phyloP scores from a whole-genome alignment of 73 alveolate genomes.

The Paramecium sexaurelia region DNA sequence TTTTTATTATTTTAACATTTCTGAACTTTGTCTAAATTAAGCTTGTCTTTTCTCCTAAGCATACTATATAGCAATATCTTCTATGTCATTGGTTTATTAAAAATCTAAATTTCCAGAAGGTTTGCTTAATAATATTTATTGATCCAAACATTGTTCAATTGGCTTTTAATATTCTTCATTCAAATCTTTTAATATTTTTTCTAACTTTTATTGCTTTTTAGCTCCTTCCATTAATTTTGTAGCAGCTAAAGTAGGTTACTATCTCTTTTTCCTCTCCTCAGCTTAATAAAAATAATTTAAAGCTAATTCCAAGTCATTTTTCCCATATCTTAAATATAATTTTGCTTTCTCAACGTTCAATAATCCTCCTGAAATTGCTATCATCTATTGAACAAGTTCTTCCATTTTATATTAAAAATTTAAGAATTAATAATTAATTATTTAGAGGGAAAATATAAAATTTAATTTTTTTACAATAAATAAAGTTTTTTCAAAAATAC shows the following conservation, averaged over 20 bases:
- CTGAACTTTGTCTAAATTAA: not conserved
- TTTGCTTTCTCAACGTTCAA: not conserved
- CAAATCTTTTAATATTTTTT: not conserved
- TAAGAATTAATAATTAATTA: not conserved
- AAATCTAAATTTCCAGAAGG: not conserved
- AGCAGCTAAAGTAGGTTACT: not conserved
- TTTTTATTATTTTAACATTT: not conserved
- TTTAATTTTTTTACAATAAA: too few species aligned
- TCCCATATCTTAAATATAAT: not conserved
- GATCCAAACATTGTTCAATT: not conserved
- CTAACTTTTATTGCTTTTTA: not conserved
- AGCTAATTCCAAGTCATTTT: not conserved
- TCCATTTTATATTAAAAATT: not conserved
- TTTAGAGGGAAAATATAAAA: not conserved
- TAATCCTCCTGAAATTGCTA: not conserved
- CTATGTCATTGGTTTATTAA: not conserved
- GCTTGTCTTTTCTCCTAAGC: not conserved
- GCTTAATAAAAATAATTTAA: not conserved
- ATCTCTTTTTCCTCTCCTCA: not conserved
- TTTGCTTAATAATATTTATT: not conserved
- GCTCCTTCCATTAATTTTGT: slow-evolving; percentile 16
- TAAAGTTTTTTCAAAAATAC: too few species aligned
- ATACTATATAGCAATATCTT: not conserved
- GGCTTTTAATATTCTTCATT: slow-evolving; percentile 21
- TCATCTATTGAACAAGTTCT: slow-evolving; percentile 3